phyloP scores from a whole-genome alignment of 140 eudicot species.

The Cichorium intybus region DNA sequence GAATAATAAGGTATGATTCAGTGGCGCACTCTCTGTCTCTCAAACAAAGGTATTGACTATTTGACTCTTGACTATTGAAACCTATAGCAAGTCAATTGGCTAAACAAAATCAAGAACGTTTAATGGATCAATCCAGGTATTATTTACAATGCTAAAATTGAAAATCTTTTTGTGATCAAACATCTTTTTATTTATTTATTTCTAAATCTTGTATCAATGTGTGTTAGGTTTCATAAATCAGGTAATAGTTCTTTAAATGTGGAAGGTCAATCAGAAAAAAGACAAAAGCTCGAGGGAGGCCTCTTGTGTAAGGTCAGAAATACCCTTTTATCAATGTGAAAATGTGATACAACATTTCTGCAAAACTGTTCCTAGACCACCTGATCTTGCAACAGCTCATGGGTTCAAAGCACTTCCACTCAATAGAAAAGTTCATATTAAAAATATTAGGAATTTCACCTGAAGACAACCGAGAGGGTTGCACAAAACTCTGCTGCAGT shows the following conservation, averaged over 20 bases:
- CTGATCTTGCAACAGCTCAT: too few species aligned
- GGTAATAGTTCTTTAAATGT: slow-evolving; percentile 41
- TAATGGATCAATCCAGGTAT: too few species aligned
- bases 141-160: too few species aligned
- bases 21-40: slow-evolving; percentile 25
- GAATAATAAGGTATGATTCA: too few species aligned
- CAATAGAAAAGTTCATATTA: slow-evolving; percentile 66
- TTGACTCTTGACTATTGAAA: too few species aligned
- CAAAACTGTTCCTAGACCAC: slow-evolving; percentile 70
- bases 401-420: slow-evolving; percentile 83
- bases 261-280: slow-evolving; percentile 85
- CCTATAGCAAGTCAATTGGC: too few species aligned
- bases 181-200: too few species aligned
- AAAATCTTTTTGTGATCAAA: too few species aligned
- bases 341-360: neutral
- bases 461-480: slow-evolving; percentile 78
- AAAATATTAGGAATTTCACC: slow-evolving; percentile 76
- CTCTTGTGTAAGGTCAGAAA: slow-evolving; percentile 60
- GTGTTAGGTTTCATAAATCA: slow-evolving; percentile 46
- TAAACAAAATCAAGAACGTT: too few species aligned
- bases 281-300: too few species aligned
- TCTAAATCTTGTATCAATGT: neutral
- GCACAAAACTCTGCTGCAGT: too few species aligned
- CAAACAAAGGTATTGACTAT: slow-evolving; percentile 23
- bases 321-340: neutral